These are phyloP conservation scores for Cytospora leucostoma DNA, from an alignment of 2,329 filamentous ascomycete species.

Conservation along the genomic window DNA sequence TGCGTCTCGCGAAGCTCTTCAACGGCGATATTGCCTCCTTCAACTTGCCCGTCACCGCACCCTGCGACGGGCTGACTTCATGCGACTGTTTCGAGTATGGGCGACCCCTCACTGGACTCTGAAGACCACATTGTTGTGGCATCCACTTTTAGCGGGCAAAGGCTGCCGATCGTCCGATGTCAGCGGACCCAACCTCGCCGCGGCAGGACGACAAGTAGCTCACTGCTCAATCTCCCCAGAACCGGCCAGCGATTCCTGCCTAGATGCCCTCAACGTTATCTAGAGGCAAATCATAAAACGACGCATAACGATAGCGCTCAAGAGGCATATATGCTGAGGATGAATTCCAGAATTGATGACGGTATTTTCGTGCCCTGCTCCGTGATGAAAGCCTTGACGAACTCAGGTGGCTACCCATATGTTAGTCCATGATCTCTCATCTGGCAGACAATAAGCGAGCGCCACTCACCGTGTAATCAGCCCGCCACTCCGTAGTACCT, in stretches of 20 bases:
- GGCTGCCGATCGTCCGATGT: not conserved
- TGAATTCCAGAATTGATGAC: constrained; percentile 68
- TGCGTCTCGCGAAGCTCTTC: not conserved
- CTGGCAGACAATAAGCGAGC: not conserved
- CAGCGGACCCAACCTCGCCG: not conserved
- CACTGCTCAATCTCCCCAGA: not conserved
- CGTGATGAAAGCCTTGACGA: constrained; percentile 74
- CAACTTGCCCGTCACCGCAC: not conserved
- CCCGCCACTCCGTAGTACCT: constrained; percentile 54
- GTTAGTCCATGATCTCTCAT: constrained; percentile 33
- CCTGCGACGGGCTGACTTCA: not conserved
- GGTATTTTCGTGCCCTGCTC: constrained; percentile 73
- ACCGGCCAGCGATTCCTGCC: not conserved
- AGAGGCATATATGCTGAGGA: constrained; percentile 60
- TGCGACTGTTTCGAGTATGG: not conserved
- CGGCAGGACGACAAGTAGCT: not conserved
- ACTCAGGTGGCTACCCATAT: constrained; percentile 57
- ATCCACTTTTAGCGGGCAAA: not conserved
- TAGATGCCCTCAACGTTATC: not conserved
- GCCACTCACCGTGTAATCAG: constrained; percentile 68
- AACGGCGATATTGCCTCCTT: not conserved
- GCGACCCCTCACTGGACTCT: not conserved
- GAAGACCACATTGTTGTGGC: not conserved
- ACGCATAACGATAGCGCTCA: constrained; percentile 1
- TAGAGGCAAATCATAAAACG: not conserved